Base-by-base conservation (phyloP, 805 yeast species). In the Metschnikowia aberdeeniae region DNA sequence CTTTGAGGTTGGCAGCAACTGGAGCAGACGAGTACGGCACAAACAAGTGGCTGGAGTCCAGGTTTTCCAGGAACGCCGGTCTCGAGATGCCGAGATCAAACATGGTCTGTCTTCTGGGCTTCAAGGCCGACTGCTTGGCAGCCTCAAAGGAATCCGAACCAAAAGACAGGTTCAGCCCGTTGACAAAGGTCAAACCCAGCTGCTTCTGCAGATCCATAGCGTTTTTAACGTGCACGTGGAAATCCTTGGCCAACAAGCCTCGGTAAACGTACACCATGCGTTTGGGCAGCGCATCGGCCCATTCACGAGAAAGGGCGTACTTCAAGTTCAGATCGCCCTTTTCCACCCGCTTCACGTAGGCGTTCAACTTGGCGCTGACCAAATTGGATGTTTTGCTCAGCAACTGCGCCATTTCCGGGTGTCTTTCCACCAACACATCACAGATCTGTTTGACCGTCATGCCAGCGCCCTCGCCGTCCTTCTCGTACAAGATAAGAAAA, bases 401-500 rank as follows among this genome's bases (percentile, higher is more conserved):
- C 47, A 86, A 64, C 48, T 80, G 84, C 4, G 89, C 86, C 89
- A 86, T 86, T 40, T 85, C 89, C 1, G 95, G 95, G 61, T 86
- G 92, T 55, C 78, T 76, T 45, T 81, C 87, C 40, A 81, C 69
- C 39, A 86, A 69, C 46, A 82, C 76, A 62, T 86, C 95, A 66
- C 95, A 86, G 47, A 86, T 77, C 60, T 86, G 95, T 59, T 86
- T 86, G 28, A 86, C 95, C n/a, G 95, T 86, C 89, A 86, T 84
- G 52, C 95, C 95, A 48, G 75, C 73, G 41, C 86, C 83, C 42
- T 75, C 76, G 1, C 82, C 66, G 59, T 86, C 95, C 50, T 76
- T 70, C 49, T 84, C 90, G 63, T 69, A 84, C 46, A 86, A 64
- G 40, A 86, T 85, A 46, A 79, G 75, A 58, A 86, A 85, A 44